phyloP scores from a whole-genome alignment of 1,139 yeast genomes.

The Magnusiomyces fungicola region DNA sequence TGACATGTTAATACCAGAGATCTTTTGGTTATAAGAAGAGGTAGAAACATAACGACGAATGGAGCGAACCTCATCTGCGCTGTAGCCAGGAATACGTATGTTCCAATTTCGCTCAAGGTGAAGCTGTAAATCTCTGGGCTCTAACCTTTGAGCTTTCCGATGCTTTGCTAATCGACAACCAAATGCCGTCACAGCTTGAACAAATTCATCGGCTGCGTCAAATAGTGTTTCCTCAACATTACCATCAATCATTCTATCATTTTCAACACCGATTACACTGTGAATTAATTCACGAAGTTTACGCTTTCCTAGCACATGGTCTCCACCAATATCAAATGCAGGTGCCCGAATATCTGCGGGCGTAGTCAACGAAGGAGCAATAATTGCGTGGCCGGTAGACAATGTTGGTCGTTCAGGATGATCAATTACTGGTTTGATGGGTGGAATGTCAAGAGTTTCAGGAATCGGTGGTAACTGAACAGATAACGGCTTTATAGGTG shows the following conservation, averaged over 20 bases:
- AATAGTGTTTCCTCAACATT: constrained; percentile 88
- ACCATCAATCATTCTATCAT: constrained; percentile 63
- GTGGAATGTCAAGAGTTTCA: constrained; percentile 46
- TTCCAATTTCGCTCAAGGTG: constrained; percentile 96
- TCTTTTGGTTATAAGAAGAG: constrained; percentile 59
- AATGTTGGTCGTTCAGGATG: constrained; percentile 71
- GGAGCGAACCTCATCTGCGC: constrained; percentile 83
- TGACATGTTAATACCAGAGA: constrained; percentile 51
- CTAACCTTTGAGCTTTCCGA: constrained; percentile 59
- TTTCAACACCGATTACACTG: constrained; percentile 77
- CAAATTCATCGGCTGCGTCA: constrained; percentile 94
- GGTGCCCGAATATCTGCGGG: constrained; percentile 77
- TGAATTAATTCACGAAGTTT: constrained; percentile 69
- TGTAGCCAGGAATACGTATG: constrained; percentile 86
- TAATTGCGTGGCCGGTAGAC: constrained; percentile 77
- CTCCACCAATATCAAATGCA: constrained; percentile 67
- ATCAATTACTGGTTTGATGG: constrained; percentile 55
- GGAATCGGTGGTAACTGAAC: constrained; percentile 57
- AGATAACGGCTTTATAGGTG: constrained; percentile 41
- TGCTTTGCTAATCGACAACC: constrained; percentile 95
- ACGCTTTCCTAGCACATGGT: constrained; percentile 70
- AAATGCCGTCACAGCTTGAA: constrained; percentile 79
- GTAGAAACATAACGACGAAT: constrained; percentile 79
- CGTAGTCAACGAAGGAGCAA: constrained; percentile 55
- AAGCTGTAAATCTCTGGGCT: constrained; percentile 81